Evolutionary conservation across 1,139 yeast genomes (phyloP).

Genomic region (Tardiomyces blankii): DNA sequence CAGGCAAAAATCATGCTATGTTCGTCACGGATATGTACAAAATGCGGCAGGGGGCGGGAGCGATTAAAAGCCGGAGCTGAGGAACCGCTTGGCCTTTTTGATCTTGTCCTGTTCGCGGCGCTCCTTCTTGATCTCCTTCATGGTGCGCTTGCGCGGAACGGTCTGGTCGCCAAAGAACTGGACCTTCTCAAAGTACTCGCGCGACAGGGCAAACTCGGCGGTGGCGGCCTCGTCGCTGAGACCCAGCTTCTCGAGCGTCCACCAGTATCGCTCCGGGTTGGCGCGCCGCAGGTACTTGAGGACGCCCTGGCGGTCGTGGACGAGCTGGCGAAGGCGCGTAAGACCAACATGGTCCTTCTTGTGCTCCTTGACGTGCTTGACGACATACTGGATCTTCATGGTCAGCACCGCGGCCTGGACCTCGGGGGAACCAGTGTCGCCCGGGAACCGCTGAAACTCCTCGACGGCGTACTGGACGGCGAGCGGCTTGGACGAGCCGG

Average conservation of each 20-base stretch:
- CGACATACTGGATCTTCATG: constrained; percentile 65
- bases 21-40: neutral
- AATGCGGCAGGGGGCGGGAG: neutral
- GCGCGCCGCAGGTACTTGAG: constrained; percentile 71
- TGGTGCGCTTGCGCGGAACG: constrained; percentile 18
- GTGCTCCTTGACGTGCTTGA: constrained; percentile 61
- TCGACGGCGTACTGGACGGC: constrained; percentile 56
- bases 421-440: constrained; percentile 92
- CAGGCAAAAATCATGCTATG: too few relatives aligned
- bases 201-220: constrained; percentile 75
- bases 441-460: constrained; percentile 75
- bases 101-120: constrained; percentile 1
- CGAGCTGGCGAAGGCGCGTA: constrained; percentile 64
- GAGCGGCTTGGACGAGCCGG: constrained; percentile 44
- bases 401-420: constrained; percentile 92
- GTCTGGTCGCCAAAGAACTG: constrained; percentile 60
- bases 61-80: neutral
- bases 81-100: constrained; percentile 11
- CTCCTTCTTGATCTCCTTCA: constrained; percentile 14
- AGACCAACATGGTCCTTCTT: constrained; percentile 66
- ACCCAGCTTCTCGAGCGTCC: constrained; percentile 81
- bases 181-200: constrained; percentile 75
- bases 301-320: constrained; percentile 78
- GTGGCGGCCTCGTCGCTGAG: constrained; percentile 69
- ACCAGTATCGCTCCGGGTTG: constrained; percentile 71